phyloP scores from a whole-genome alignment of 257 asterid species.

The Petunia secreta region DNA sequence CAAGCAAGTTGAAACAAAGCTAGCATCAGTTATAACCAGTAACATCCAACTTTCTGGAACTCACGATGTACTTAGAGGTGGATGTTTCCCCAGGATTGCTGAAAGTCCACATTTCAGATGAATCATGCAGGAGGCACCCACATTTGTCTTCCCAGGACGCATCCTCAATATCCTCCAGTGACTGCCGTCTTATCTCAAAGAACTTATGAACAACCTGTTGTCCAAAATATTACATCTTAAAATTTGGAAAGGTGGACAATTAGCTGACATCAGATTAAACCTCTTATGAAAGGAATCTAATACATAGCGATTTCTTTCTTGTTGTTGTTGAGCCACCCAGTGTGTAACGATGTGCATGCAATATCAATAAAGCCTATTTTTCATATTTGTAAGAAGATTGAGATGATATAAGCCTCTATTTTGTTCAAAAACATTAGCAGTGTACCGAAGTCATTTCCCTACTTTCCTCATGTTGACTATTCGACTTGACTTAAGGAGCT shows the following conservation, averaged over 20 bases:
- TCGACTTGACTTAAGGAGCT: neutral
- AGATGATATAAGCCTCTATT: neutral
- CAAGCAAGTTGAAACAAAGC: conserved; percentile 1
- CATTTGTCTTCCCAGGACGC: conserved; percentile 81
- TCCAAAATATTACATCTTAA: conserved; percentile 9
- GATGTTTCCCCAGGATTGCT: conserved; percentile 68
- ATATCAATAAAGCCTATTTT: neutral
- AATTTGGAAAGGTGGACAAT: conserved; percentile 14
- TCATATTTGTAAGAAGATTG: neutral
- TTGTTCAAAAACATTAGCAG: too few relatives aligned
- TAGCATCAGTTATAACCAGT: neutral
- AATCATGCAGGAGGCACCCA: conserved; percentile 68
- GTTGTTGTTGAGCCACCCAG: neutral
- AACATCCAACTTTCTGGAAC: conserved; percentile 36
- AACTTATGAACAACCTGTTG: conserved; percentile 83
- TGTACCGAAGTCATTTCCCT: too few relatives aligned
- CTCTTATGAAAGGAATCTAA: neutral
- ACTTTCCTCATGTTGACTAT: too few relatives aligned
- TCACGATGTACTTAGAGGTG: conserved; percentile 73
- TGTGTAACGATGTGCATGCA: neutral
- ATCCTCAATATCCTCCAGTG: conserved; percentile 47
- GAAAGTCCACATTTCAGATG: conserved; percentile 79
- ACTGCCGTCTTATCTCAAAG: conserved; percentile 66
- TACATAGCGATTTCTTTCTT: neutral
- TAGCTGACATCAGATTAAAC: neutral